Conservation (phyloP, 2,329 filamentous ascomycete species). For the Neurospora sp. region DNA sequence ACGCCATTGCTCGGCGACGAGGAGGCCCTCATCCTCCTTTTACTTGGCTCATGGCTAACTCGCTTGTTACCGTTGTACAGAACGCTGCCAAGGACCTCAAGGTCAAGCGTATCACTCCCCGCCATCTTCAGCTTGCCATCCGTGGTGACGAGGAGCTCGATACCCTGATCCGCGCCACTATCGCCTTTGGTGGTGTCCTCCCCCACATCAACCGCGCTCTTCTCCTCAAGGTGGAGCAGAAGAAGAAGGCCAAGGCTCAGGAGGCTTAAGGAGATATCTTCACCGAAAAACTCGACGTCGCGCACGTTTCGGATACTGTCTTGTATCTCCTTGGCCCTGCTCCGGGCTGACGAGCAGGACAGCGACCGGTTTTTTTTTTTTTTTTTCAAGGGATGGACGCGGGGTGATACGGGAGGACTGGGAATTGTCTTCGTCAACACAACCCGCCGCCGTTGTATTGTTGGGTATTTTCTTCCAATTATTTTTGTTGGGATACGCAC, state of each 20-base stretch:
- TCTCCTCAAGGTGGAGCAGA: slow-evolving; percentile 41
- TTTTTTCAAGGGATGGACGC: slow-evolving; percentile 1
- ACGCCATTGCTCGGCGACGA: not conserved
- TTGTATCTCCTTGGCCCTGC: not conserved
- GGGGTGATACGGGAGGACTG: not conserved
- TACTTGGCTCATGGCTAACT: slow-evolving; percentile 11
- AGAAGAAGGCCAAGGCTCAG: slow-evolving; percentile 29
- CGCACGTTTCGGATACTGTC: not conserved
- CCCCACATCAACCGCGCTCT: slow-evolving; percentile 98
- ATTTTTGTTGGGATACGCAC: slow-evolving; percentile 2
- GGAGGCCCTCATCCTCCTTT: not conserved
- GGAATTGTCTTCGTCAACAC: slow-evolving; percentile 5
- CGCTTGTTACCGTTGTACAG: slow-evolving; percentile 26
- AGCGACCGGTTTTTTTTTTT: not conserved
- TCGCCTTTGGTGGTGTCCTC: slow-evolving; percentile 95
- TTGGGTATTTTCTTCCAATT: slow-evolving; percentile 6
- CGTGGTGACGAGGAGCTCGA: slow-evolving; percentile 97
- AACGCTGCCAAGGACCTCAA: slow-evolving; percentile 99
- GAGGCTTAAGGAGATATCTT: slow-evolving; percentile 21
- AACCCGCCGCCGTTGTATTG: slow-evolving; percentile 2
- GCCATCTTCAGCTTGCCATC: slow-evolving; percentile 95
- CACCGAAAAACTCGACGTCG: not conserved
- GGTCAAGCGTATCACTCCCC: slow-evolving; percentile 98
- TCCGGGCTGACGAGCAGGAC: not conserved
- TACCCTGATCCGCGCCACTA: slow-evolving; percentile 93